phyloP scores from a whole-genome alignment of 202 grass and related monocot genomes.

The Zoysia matrella region DNA sequence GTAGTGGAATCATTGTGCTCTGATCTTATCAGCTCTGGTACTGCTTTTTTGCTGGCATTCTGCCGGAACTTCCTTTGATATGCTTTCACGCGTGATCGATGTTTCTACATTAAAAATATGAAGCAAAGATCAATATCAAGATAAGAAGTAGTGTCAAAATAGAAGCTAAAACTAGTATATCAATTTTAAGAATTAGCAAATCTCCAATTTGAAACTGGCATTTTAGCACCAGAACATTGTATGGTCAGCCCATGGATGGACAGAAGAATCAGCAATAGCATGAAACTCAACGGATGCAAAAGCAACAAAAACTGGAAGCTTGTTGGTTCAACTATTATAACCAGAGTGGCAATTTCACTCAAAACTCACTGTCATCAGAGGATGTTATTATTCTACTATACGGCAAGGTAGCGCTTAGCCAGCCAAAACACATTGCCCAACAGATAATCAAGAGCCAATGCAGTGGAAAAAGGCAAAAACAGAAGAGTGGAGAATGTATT shows the following conservation, averaged over 20 bases:
- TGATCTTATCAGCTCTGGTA: conserved; percentile 1
- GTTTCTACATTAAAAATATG: conserved; percentile 39
- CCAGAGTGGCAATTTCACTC: background rate
- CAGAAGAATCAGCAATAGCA: background rate
- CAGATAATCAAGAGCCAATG: background rate
- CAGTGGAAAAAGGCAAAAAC: no score
- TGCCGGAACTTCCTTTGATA: background rate
- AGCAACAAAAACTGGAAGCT: background rate
- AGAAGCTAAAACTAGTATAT: conserved; percentile 17
- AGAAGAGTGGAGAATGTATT: background rate
- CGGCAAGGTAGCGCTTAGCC: conserved; percentile 1
- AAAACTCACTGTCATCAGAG: background rate
- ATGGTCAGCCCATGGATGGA: background rate
- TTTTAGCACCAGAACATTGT: conserved; percentile 4
- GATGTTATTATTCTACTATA: background rate
- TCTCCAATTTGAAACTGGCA: background rate
- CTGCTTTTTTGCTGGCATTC: background rate
- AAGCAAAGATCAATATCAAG: conserved; percentile 12
- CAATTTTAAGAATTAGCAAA: background rate
- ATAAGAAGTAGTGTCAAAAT: background rate
- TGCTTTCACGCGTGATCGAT: conserved; percentile 9
- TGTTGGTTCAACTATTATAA: background rate
- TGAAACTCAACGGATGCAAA: background rate
- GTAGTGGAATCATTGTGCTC: background rate
- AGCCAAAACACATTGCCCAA: conserved; percentile 20